Evolutionary conservation across 139 green algal species (phyloP), one percentile per base, ranked within the genome.

Genomic region (Micractinium conductrix): DNA sequence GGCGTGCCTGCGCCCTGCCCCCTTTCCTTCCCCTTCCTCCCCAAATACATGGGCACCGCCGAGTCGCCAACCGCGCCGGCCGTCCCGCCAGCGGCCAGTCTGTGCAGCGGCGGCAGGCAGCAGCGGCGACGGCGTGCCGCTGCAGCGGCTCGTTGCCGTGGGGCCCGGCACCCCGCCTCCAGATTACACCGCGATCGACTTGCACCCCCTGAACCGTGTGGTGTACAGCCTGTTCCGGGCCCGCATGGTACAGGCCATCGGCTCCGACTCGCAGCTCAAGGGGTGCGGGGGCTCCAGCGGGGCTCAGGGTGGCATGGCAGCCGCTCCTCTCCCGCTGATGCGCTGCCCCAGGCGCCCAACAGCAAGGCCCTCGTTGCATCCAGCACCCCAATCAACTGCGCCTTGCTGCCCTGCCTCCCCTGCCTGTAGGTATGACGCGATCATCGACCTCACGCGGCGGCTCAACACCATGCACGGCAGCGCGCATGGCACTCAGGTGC

Each of bases 371-470:
- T 58, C 16, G 48, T 58, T 26, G 10, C 33, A 44, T 45, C 7
- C 35, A 72, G 16, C 35, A 74, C 16, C 53, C 53, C 48, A 10
- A 24, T 69, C 22, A 69, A 69, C 60, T 2, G 26, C 60, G 35
- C 26, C 37, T 74, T 12, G n/a, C 38, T 55, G 35, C 16, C 65
- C 21, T 76, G 22, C 10, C 53, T 14, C 44, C 28, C 30, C 38
- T 37, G 9, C 37, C 24, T 74, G 42, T 87, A 96, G 94, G 37
- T 98, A 98, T 84, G 87, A 89, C 7, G 95, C 78, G 42, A 97
- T 98, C 86, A 95, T 98, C n/a, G 92, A 95, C 63, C 82, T 98
- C 0, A 98, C 95, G 0, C 85, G 93, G 19, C 85, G 78, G 38
- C 89, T 98, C 0, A 98, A 98, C 88, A 67, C 65, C 72, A 93